Evolutionary conservation across 2,329 filamentous ascomycete genomes (phyloP), one percentile per base, ranked within the genome.

Genomic region (Sporothrix luriei): DNA sequence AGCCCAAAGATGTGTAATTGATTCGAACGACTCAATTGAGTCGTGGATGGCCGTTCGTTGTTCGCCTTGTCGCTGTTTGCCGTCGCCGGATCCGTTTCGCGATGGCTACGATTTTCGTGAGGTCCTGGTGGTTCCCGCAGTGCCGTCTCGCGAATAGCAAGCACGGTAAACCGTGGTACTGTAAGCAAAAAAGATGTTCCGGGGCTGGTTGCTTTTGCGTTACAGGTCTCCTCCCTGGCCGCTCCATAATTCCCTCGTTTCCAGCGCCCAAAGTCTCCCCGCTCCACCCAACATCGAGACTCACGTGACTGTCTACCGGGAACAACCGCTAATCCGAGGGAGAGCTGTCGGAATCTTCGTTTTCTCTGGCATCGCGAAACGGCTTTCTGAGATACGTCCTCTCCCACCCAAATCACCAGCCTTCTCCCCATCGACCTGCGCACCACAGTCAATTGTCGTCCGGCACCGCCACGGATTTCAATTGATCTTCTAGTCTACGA

Each of bases 311-410:
- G 74, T 75, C 69, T 68, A 29, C 74, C 73, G 74, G 78, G 74
- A 80, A 79, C 76, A 77, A 76, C 76, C 77, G 77, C 76, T 77
- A 75, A 71, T 70, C 72, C 72, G 71, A 68, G 54, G 38, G 65
- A 71, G 69, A 73, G 70, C 70, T 72, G 69, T 69, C 70, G 70
- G 71, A 73, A 73, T 66, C 69, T 68, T 68, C 68, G 49, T 69
- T 71, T 71, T 69, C 68, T 66, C 64, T 66, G 6, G n/a, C 49
- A 68, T 70, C 70, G 68, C 70, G 65, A 68, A 68, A 51, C 68
- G 54, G 54, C 68, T 67, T 70, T 70, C 70, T 66, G 61, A 57
- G 46, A 59, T n/a, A 43, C 43, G 57, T 46, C 38, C 57, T 9
- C 40, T 49, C 33, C 48, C 43, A 24, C 51, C 38, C 48, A 14